These are phyloP conservation scores for Botrytis fabae DNA, from an alignment of 2,329 filamentous ascomycete species.

Conservation along the genomic window DNA sequence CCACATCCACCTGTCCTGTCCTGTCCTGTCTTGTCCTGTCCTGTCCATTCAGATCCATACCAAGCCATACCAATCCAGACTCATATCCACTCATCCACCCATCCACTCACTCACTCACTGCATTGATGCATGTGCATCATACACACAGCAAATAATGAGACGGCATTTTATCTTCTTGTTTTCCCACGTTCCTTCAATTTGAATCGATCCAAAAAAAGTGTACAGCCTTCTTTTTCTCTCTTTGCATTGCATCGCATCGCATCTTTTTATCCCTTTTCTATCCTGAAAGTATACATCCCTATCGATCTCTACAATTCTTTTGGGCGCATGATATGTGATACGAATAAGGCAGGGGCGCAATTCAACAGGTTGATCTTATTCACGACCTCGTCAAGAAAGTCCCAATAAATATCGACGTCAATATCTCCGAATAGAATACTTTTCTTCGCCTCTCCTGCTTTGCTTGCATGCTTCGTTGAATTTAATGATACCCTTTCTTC, in stretches of 20 bases:
- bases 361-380: conserved; percentile 3
- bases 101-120: not conserved
- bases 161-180: conserved; percentile 3
- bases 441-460: conserved; percentile 3
- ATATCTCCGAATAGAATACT: not conserved
- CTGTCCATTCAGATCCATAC: not conserved
- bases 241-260: not conserved
- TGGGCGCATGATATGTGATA: not conserved
- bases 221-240: conserved; percentile 10
- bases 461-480: conserved; percentile 21
- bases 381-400: not conserved
- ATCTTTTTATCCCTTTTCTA: conserved; percentile 1
- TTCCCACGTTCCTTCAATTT: not conserved
- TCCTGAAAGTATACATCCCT: not conserved
- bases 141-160: conserved; percentile 11
- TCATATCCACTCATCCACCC: not conserved
- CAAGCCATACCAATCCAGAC: not conserved
- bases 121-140: conserved; percentile 10
- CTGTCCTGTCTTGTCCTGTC: no score
- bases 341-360: not conserved
- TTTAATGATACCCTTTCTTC: conserved; percentile 36
- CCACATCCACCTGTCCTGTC: no score
- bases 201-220: not conserved
- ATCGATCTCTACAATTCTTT: conserved; percentile 6
- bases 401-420: conserved; percentile 17